A percentile compares a stretch with the other conserved stretches of the same genome.
Evolutionary conservation across 2,329 filamentous ascomycete genomes (phyloP).

Genomic region (Verticillium nubilum): DNA sequence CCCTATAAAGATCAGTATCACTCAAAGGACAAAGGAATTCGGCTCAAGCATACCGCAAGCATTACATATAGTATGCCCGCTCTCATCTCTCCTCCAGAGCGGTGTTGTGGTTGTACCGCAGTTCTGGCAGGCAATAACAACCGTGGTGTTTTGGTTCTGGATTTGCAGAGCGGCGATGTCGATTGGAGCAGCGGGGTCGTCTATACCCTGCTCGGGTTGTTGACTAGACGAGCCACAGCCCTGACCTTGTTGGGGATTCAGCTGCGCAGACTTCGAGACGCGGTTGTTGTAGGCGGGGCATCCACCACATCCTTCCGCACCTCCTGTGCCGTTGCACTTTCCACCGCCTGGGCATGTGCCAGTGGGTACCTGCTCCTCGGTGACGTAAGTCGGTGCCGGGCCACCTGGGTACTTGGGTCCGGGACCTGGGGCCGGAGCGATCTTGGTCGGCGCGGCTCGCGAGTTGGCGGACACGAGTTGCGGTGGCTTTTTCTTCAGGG

Average conservation of each 20-base stretch:
- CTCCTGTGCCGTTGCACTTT: slow-evolving; percentile 92
- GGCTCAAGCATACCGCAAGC: slow-evolving; percentile 71
- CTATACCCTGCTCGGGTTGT: slow-evolving; percentile 17
- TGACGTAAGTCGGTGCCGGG: slow-evolving; percentile 64
- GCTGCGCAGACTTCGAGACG: slow-evolving; percentile 78
- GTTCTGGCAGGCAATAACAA: slow-evolving; percentile 92
- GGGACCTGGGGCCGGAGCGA: slow-evolving; percentile 22
- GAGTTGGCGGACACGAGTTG: slow-evolving; percentile 40
- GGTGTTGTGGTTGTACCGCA: slow-evolving; percentile 96
- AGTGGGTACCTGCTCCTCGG: slow-evolving; percentile 65
- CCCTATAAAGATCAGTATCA: slow-evolving; percentile 43
- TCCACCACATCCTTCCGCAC: slow-evolving; percentile 88
- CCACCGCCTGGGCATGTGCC: slow-evolving; percentile 96
- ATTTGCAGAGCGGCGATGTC: slow-evolving; percentile 43
- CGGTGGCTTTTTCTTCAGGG: slow-evolving; percentile 79
- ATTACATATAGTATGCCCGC: slow-evolving; percentile 96
- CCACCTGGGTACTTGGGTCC: slow-evolving; percentile 35
- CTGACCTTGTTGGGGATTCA: slow-evolving; percentile 50
- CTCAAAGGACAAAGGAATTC: slow-evolving; percentile 1
- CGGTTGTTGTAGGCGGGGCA: slow-evolving; percentile 98
- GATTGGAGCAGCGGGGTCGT: slow-evolving; percentile 36
- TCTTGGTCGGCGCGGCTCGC: slow-evolving; percentile 35
- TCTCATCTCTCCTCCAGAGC: slow-evolving; percentile 89
- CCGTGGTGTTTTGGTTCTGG: slow-evolving; percentile 45
- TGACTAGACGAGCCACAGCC: slow-evolving; percentile 24